phyloP scores from a whole-genome alignment of 805 yeast genomes.

The Grigorovia jiainica region DNA sequence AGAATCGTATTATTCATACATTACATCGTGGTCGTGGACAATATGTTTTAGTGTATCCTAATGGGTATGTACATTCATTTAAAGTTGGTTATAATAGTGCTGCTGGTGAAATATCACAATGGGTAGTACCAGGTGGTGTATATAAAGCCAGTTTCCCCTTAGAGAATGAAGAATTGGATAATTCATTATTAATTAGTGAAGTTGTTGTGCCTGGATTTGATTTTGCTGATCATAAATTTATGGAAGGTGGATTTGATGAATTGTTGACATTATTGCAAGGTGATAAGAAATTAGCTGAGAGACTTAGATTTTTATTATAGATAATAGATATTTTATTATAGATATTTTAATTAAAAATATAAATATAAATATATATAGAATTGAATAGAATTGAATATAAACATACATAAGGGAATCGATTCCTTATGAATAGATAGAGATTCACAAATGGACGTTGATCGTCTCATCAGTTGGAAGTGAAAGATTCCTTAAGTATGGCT shows the following conservation, averaged over 20 bases:
- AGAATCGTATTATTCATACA: conserved; percentile 46
- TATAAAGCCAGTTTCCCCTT: conserved; percentile 46
- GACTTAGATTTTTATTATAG: not conserved
- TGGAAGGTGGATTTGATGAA: conserved; percentile 27
- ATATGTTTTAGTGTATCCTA: conserved; percentile 43
- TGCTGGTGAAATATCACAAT: conserved; percentile 43
- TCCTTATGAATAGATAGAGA: too few relatives aligned
- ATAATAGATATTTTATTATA: too few relatives aligned
- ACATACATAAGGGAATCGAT: too few relatives aligned
- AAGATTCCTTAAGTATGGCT: too few relatives aligned
- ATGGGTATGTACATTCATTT: conserved; percentile 40
- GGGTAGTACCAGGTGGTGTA: conserved; percentile 57
- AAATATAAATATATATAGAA: too few relatives aligned
- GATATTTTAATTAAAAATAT: too few relatives aligned
- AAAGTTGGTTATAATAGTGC: conserved; percentile 42
- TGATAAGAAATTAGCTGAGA: not conserved
- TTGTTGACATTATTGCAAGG: conserved; percentile 28
- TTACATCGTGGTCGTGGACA: conserved; percentile 48
- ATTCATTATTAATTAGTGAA: conserved; percentile 43
- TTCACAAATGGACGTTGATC: too few relatives aligned
- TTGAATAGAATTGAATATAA: too few relatives aligned
- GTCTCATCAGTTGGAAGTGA: too few relatives aligned
- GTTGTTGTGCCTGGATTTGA: conserved; percentile 58
- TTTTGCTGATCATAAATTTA: conserved; percentile 41
- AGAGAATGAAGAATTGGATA: conserved; percentile 30